Evolutionary conservation across 768 basidiomycete species (phyloP), one percentile per base, ranked within the genome.

Genomic region (Collybia nuda): DNA sequence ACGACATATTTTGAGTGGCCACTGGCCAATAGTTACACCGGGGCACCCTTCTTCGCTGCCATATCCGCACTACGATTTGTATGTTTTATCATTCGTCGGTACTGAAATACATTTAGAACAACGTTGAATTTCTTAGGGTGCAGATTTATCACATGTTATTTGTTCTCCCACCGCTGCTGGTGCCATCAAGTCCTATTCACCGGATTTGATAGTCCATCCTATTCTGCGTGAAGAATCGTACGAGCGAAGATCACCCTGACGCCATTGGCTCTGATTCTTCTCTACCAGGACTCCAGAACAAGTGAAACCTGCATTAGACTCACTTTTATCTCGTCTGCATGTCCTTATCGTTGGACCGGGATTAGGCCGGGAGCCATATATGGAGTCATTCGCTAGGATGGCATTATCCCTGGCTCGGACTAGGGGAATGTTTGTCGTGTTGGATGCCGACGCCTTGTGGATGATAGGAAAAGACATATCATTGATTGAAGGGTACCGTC

Each of bases 131-230:
- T 36, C 22, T 17, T 18, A 91, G 90, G 95, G 95, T 28, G 91
- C 88, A 43, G 96, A 98, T 67, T 77, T 98, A 18, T 94, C 95
- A 19, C 97, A 98, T 76, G 92, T 98, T 51, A 96, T 98, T 48
- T 99, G 97, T 70, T 87, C 95, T 5, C 96, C 96, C 0, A 84
- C 82, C 0, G 96, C 97, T 5, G 93, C 93, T 22, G 79, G 79
- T 4, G 88, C 93, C 40, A 99, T 99, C 76, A 99, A 99, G 71
- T 88, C 90, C 0, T 99, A 98, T 67, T 95, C 92, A 3, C 94
- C 94, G 1, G 95, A 99, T 68, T 71, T 99, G 39, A 99, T 99
- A 62, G 97, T 99, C 0, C 96, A 99, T 62, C 95, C 93, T 1
- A 91, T 98, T 48, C 78, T 99, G 5, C 71, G 78, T 23, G 79